Base-by-base conservation (phyloP, 2,329 filamentous ascomycete species). In the Pseudogymnoascus sp. region DNA sequence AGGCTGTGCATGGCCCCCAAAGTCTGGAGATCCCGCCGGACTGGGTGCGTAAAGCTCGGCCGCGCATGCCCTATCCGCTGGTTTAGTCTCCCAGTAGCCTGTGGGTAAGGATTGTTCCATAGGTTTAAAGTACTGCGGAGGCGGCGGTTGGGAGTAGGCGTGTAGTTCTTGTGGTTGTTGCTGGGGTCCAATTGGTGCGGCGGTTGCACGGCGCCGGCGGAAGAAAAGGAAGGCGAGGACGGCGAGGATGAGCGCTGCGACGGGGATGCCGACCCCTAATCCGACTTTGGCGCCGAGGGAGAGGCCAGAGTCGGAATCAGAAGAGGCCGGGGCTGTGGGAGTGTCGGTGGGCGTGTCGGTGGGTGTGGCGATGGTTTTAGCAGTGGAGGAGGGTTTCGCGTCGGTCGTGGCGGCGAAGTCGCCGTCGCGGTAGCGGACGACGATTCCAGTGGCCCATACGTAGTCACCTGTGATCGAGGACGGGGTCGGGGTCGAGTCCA, bases 211-310 rank as follows among this genome's bases (percentile, higher is more conserved):
- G 58, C 65, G 68, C n/a, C 70, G 68, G 15, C 72, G 66, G 63
- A 69, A 71, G 66, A 67, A 70, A 55, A 74, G 62, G 60, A 74
- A 71, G 5, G 67, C 61, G 2, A 65, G 69, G 0, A 66, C 61
- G 4, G 70, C 58, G 4, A 69, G 31, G 1, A 66, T 68, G 10
- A 76, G 63, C 13, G 69, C 63, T 2, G 70, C 67, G 0, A 73
- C 15, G 0, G 73, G 72, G 39, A 75, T 64, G 4, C 67, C 66
- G 1, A 76, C 67, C 3, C 68, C 74, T 29, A 75, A 70, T 7
- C 69, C 71, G 1, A 66, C 60, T 31, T 64, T 68, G 31, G 66
- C 70, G 6, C 68, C 70, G 1, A 67, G 68, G 2, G 67, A 67
- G 0, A 71, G 61, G 15, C 59, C 59, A 1, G 45, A 52, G 8